Conservation (phyloP, 108 stramenopile species). For the Schizochytrium sp. region DNA sequence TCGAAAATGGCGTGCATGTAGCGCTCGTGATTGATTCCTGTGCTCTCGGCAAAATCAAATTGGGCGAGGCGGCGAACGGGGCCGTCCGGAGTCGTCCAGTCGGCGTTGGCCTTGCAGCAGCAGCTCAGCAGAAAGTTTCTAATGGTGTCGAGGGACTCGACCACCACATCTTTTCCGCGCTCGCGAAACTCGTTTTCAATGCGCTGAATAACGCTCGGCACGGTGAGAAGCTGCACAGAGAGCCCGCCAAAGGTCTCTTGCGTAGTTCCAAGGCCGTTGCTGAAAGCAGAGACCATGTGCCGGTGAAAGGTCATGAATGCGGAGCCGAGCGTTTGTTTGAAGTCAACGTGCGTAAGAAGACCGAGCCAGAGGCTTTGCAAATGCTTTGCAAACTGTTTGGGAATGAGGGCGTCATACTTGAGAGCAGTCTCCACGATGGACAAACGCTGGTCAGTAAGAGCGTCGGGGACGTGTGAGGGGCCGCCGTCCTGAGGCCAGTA, state of each 20-base stretch:
- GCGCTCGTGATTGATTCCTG: not conserved
- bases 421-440: not conserved
- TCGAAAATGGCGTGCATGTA: not conserved
- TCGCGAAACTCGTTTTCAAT: not conserved
- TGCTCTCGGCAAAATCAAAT: not conserved
- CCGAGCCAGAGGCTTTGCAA: not conserved
- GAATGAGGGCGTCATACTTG: not conserved
- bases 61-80: not conserved
- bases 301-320: not conserved
- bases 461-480: not conserved
- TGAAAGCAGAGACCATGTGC: not conserved
- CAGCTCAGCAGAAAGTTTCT: not conserved
- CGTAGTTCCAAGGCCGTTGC: not conserved
- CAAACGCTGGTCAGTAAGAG: not conserved
- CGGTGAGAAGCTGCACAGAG: not conserved
- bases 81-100: not conserved
- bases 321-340: not conserved
- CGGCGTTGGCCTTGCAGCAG: not conserved
- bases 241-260: not conserved
- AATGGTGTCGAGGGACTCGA: not conserved
- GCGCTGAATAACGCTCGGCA: not conserved
- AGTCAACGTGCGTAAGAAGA: not conserved
- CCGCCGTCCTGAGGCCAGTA: not conserved
- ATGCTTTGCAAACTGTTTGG: not conserved
- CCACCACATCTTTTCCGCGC: not conserved